Evolutionary conservation across 352 stramenopile species (phyloP).

Genomic region (Phytopythium chamaehyphon): DNA sequence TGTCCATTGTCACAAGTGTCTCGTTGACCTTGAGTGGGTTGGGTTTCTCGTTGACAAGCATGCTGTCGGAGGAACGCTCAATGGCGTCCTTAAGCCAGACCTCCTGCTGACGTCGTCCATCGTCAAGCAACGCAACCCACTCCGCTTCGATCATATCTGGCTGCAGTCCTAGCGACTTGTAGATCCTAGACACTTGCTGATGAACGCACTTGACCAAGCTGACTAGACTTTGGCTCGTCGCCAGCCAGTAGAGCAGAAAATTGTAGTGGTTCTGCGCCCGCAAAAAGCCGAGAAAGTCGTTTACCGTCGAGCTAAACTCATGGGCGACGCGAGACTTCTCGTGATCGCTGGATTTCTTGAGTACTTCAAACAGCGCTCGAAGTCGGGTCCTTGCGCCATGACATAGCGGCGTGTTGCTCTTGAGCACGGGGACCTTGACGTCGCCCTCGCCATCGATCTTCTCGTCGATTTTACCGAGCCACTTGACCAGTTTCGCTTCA

Average conservation of each 20-base stretch:
- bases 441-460: too few species aligned
- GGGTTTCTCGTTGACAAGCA: not conserved
- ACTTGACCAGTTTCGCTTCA: too few species aligned
- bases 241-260: conserved; percentile 2
- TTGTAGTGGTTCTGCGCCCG: not conserved
- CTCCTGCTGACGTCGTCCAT: not conserved
- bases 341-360: too few species aligned
- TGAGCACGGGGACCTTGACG: too few species aligned
- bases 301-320: not conserved
- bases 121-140: not conserved
- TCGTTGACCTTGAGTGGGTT: conserved; percentile 16
- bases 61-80: not conserved
- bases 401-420: too few species aligned
- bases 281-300: not conserved
- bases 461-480: too few species aligned
- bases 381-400: too few species aligned
- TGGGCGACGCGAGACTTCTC: not conserved
- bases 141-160: not conserved
- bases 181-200: not conserved
- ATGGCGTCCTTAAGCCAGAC: not conserved
- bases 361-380: too few species aligned
- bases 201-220: not conserved
- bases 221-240: not conserved
- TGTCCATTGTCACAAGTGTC: conserved; percentile 13
- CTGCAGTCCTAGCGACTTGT: not conserved